Conservation (phyloP, 768 basidiomycete genomes). For the Lentinula edodes region DNA sequence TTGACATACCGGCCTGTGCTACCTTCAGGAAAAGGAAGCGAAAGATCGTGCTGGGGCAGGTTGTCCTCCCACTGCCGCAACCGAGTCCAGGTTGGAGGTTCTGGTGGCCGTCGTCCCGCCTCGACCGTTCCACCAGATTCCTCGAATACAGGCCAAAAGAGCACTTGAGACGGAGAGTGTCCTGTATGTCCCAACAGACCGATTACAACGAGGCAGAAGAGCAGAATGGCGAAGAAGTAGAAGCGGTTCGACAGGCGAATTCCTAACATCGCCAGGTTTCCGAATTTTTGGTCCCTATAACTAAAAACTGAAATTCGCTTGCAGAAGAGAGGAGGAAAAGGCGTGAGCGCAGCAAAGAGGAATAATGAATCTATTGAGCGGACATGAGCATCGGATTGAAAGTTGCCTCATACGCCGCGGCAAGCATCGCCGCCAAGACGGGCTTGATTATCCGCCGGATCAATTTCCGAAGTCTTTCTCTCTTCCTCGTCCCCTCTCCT, state of each 20-base stretch:
- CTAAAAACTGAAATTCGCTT: not conserved
- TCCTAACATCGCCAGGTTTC: not conserved
- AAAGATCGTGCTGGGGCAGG: constrained; percentile 45
- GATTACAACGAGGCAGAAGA: not conserved
- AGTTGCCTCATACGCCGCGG: too few species aligned
- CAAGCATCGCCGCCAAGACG: not conserved
- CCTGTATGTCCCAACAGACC: not conserved
- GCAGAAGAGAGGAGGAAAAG: not conserved
- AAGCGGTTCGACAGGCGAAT: not conserved
- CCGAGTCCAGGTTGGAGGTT: constrained; percentile 31
- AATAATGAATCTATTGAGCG: too few species aligned
- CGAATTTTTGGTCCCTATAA: not conserved
- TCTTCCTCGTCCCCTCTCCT: too few species aligned
- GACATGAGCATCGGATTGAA: too few species aligned
- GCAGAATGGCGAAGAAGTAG: not conserved
- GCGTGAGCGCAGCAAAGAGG: too few species aligned
- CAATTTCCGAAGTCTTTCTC: not conserved
- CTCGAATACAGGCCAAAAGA: not conserved
- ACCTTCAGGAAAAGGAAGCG: constrained; percentile 45
- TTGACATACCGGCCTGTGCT: constrained; percentile 43
- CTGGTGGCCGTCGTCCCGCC: not conserved
- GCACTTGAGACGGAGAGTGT: not conserved
- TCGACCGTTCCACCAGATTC: not conserved
- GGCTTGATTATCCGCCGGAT: not conserved
- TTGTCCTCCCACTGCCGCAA: constrained; percentile 32